A percentile compares a stretch with the other conserved stretches of the same genome.
Conservation (phyloP, 148 eudicot genomes). For the Fagopyrum esculentum region DNA sequence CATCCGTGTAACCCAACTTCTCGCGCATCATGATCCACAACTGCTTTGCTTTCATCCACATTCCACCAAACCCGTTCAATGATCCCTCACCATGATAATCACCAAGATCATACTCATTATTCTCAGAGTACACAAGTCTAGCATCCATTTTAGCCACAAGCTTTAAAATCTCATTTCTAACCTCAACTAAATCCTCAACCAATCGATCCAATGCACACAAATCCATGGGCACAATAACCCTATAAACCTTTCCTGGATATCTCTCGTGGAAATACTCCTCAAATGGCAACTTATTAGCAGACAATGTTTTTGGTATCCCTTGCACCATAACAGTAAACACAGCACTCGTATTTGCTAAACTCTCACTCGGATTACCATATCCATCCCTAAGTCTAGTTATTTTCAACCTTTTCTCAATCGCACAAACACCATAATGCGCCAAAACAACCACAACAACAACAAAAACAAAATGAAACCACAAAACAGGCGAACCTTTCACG, state of each 20-base stretch:
- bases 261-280: constrained; percentile 65
- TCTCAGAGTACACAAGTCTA: constrained; percentile 21
- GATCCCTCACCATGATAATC: constrained; percentile 29
- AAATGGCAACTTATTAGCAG: constrained; percentile 52
- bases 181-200: constrained; percentile 66
- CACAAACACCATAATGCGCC: constrained; percentile 53
- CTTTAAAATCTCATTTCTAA: constrained; percentile 63
- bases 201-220: constrained; percentile 82
- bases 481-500: constrained; percentile 42
- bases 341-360: constrained; percentile 45
- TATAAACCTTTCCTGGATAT: constrained; percentile 82
- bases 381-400: constrained; percentile 83
- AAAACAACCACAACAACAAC: constrained; percentile 45
- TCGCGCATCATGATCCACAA: constrained; percentile 34
- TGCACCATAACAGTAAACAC: constrained; percentile 78
- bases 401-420: constrained; percentile 47
- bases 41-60: constrained; percentile 42
- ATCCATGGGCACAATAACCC: constrained; percentile 83
- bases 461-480: constrained; percentile 70
- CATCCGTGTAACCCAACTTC: constrained; percentile 62
- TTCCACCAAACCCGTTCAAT: constrained; percentile 15
- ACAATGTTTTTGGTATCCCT: constrained; percentile 67
- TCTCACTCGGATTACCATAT: constrained; percentile 61
- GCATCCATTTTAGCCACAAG: constrained; percentile 63
- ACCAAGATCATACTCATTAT: constrained; percentile 27